phyloP scores from a whole-genome alignment of 1,139 yeast species.

The Geotrichum klebahnii region DNA sequence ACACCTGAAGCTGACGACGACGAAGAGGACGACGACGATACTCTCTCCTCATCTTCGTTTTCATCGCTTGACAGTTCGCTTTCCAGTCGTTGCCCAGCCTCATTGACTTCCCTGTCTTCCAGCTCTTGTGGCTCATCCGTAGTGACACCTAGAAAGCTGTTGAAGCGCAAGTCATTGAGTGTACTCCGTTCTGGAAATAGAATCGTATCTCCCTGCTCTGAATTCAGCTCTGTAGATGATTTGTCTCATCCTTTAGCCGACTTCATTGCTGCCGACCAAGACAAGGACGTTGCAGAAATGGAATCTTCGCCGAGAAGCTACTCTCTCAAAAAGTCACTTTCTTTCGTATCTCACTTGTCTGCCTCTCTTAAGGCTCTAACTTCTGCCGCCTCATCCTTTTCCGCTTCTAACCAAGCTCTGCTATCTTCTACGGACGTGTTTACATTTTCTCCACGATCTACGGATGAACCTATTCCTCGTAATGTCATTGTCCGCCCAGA shows the following conservation, averaged over 20 bases:
- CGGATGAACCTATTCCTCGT: conserved; percentile 34
- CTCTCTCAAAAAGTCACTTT: conserved; percentile 2
- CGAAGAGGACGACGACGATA: background rate
- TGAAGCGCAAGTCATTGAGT: background rate
- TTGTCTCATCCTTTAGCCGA: conserved; percentile 22
- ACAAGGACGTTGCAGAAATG: background rate
- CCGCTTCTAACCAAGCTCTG: conserved; percentile 29
- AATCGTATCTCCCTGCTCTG: background rate
- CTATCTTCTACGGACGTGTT: conserved; percentile 26
- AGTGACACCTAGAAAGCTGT: background rate
- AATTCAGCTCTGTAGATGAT: conserved; percentile 3
- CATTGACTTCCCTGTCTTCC: no score
- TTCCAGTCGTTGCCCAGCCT: background rate
- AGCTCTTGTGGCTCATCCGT: background rate
- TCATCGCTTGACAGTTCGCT: conserved; percentile 6
- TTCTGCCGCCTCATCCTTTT: conserved; percentile 31
- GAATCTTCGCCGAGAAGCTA: background rate
- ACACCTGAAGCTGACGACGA: no score
- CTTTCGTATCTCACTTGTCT: conserved; percentile 31
- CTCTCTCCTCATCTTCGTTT: conserved; percentile 5
- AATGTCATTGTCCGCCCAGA: background rate
- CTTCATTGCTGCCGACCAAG: conserved; percentile 6
- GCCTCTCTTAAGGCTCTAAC: conserved; percentile 32
- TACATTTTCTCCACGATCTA: conserved; percentile 33
- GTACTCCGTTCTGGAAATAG: background rate